phyloP scores from a whole-genome alignment of 1,284 basidiomycete genomes.

The Cutaneotrichosporon cyanovorans region DNA sequence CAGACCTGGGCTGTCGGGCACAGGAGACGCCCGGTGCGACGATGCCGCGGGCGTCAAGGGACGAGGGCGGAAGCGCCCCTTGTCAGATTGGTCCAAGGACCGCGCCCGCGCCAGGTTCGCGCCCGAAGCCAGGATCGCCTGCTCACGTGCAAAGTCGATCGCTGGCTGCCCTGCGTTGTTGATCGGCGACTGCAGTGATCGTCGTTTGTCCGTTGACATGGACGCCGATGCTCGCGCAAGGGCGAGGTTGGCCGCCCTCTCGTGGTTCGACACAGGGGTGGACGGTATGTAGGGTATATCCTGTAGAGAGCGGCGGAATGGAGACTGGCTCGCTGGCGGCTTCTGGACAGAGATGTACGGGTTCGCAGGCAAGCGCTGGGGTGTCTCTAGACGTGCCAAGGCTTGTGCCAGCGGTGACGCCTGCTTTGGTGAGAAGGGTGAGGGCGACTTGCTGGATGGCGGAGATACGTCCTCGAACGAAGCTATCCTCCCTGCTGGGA shows the following conservation, averaged over 20 bases:
- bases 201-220: slow-evolving; percentile 15
- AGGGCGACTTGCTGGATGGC: not conserved
- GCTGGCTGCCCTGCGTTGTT: not conserved
- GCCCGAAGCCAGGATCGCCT: slow-evolving; percentile 4
- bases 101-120: slow-evolving; percentile 9
- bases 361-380: not conserved
- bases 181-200: slow-evolving; percentile 11
- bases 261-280: slow-evolving; percentile 7
- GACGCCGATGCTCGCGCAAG: slow-evolving; percentile 11
- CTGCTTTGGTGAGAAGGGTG: slow-evolving; percentile 10
- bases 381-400: slow-evolving; percentile 10
- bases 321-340: slow-evolving; percentile 2
- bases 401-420: slow-evolving; percentile 11
- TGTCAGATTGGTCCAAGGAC: slow-evolving; percentile 8
- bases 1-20: slow-evolving; percentile 1
- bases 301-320: slow-evolving; percentile 15
- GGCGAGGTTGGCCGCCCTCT: slow-evolving; percentile 11
- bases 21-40: not conserved
- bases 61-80: not conserved
- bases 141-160: slow-evolving; percentile 3
- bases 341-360: slow-evolving; percentile 4
- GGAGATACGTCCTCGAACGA: not conserved
- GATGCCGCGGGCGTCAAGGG: not conserved
- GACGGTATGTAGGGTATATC: slow-evolving; percentile 16
- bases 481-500: not conserved